Percentiles rank a stretch among this genome's conserved stretches.
These are phyloP conservation scores for Sparassis latifolia DNA, from an alignment of 1,284 basidiomycete genomes.

Conservation along the genomic window DNA sequence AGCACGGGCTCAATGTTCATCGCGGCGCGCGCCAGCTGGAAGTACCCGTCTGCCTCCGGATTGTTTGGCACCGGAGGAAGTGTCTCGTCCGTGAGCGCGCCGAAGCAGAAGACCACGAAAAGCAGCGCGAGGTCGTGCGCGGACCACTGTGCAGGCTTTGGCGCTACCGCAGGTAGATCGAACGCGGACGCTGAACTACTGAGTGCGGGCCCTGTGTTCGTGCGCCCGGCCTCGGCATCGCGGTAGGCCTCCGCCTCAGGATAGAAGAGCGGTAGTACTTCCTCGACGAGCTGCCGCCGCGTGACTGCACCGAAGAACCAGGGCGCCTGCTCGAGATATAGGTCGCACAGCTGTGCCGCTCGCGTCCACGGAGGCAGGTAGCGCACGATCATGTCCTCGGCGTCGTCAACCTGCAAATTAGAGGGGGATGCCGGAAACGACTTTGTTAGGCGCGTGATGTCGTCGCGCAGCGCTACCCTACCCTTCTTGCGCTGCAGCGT, in stretches of 20 bases:
- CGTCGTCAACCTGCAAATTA: slow-evolving; percentile 22
- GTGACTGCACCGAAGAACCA: slow-evolving; percentile 74
- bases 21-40: slow-evolving; percentile 53
- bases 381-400: slow-evolving; percentile 38
- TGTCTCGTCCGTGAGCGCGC: slow-evolving; percentile 53
- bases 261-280: slow-evolving; percentile 63
- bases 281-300: slow-evolving; percentile 46
- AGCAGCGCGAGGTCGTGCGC: slow-evolving; percentile 52
- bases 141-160: slow-evolving; percentile 5
- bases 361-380: slow-evolving; percentile 55
- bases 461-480: slow-evolving; percentile 15
- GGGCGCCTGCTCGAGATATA: slow-evolving; percentile 65
- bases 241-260: slow-evolving; percentile 28
- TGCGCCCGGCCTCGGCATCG: neutral
- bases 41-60: slow-evolving; percentile 52
- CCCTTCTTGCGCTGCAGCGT: neutral
- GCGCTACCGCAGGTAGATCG: slow-evolving; percentile 5
- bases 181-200: slow-evolving; percentile 14
- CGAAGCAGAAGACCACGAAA: slow-evolving; percentile 52
- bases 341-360: slow-evolving; percentile 45
- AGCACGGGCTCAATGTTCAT: slow-evolving; percentile 58
- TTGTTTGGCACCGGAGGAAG: slow-evolving; percentile 48
- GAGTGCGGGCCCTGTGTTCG: slow-evolving; percentile 4
- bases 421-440: slow-evolving; percentile 46
- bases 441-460: slow-evolving; percentile 39